These are phyloP conservation scores for Sordariomycetes sp. DNA, from an alignment of 2,329 filamentous ascomycete species.

Conservation along the genomic window DNA sequence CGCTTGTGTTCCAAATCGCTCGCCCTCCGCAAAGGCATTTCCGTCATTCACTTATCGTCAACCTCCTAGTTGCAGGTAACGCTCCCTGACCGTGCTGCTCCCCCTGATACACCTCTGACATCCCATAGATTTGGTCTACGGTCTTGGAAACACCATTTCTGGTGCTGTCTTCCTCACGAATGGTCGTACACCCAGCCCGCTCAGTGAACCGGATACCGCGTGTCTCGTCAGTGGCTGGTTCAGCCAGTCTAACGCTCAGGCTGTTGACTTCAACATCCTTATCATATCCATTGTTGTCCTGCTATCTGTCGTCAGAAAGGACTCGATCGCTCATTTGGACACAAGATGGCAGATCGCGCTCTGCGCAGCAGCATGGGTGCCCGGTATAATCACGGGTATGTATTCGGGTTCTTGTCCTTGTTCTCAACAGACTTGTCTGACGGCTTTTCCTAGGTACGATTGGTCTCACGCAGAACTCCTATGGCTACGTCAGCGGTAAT, in stretches of 20 bases:
- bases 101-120: background rate
- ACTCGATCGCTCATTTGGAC: background rate
- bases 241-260: constrained; percentile 4
- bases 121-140: constrained; percentile 7
- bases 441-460: constrained; percentile 1
- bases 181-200: constrained; percentile 2
- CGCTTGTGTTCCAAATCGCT: constrained; percentile 5
- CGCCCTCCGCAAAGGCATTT: constrained; percentile 6
- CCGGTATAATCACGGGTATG: constrained; percentile 5
- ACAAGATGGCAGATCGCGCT: constrained; percentile 3
- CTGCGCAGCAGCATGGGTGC: constrained; percentile 4
- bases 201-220: background rate
- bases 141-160: constrained; percentile 5
- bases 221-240: constrained; percentile 5
- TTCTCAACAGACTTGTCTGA: background rate
- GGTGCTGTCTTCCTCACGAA: constrained; percentile 3
- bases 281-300: constrained; percentile 4
- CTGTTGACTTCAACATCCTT: constrained; percentile 5
- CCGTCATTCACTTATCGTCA: constrained; percentile 5
- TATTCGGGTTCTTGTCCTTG: background rate
- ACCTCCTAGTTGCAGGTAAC: constrained; percentile 5
- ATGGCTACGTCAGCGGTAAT: constrained; percentile 26
- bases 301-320: constrained; percentile 3
- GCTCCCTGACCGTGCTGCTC: background rate
- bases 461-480: constrained; percentile 1